phyloP scores from a whole-genome alignment of 1,284 basidiomycete genomes.

The Anthracocystis walkeri region DNA sequence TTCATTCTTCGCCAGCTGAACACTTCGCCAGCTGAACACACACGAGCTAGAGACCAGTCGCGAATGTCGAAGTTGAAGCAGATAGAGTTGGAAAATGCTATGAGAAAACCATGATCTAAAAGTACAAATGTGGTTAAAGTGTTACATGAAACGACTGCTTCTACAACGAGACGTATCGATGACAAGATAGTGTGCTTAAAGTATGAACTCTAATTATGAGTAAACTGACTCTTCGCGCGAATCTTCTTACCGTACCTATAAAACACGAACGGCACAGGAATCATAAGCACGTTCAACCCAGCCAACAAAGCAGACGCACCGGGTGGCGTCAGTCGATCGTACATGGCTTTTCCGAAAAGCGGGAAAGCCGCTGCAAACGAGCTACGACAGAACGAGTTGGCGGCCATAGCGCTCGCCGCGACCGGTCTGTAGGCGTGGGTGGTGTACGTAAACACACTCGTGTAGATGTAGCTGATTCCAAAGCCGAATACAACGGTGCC shows the following conservation, averaged over 20 bases:
- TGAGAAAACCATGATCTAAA: not conserved
- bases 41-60: too few relatives aligned
- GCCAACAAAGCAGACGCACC: slow-evolving; percentile 49
- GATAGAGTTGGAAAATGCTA: not conserved
- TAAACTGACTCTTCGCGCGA: slow-evolving; percentile 46
- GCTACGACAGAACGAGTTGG: slow-evolving; percentile 51
- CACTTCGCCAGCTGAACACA: too few relatives aligned
- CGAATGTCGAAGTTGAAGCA: too few relatives aligned
- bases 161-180: too few relatives aligned
- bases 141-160: too few relatives aligned
- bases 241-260: slow-evolving; percentile 54
- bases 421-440: slow-evolving; percentile 48
- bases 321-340: slow-evolving; percentile 30
- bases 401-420: slow-evolving; percentile 56
- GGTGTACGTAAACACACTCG: slow-evolving; percentile 48
- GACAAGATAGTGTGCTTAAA: not conserved
- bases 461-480: slow-evolving; percentile 51
- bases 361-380: slow-evolving; percentile 43
- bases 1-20: too few relatives aligned
- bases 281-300: slow-evolving; percentile 47
- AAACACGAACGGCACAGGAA: slow-evolving; percentile 56
- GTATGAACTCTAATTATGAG: slow-evolving; percentile 20
- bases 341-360: slow-evolving; percentile 53
- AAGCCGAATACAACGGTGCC: slow-evolving; percentile 44
- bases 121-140: slow-evolving; percentile 7